Conservation (phyloP, 306 rosid genomes). For the Argentina anserina region DNA sequence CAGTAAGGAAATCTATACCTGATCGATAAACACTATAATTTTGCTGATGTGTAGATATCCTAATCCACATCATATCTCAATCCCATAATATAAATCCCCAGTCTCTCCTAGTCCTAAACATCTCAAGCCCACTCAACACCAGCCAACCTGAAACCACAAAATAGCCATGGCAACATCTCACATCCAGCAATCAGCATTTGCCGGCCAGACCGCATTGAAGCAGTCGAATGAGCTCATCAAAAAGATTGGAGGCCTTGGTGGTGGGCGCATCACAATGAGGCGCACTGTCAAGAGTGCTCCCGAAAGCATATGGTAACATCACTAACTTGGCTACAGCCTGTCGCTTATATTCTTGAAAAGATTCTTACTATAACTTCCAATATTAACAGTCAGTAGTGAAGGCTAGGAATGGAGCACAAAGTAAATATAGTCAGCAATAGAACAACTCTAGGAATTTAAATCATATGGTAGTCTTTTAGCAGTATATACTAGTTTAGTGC, state of each 20-base stretch:
- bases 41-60: background rate
- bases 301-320: slow-evolving; percentile 67
- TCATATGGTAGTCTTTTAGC: background rate
- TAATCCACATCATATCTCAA: background rate
- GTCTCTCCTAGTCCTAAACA: background rate
- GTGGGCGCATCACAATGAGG: slow-evolving; percentile 70
- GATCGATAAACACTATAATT: background rate
- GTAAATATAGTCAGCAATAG: background rate
- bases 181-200: slow-evolving; percentile 70
- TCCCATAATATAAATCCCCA: background rate
- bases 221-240: slow-evolving; percentile 69
- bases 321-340: background rate
- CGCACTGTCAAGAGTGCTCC: slow-evolving; percentile 76
- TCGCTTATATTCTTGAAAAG: background rate
- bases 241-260: slow-evolving; percentile 48
- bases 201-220: slow-evolving; percentile 69
- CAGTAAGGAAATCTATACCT: background rate
- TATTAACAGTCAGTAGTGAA: no score
- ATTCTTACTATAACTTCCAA: background rate
- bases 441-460: background rate
- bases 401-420: background rate
- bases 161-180: slow-evolving; percentile 66
- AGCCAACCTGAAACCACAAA: background rate
- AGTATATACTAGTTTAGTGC: no score
- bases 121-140: background rate